Base-by-base conservation (phyloP, 2,329 filamentous ascomycete species). In the Lasiodiplodia sp. region DNA sequence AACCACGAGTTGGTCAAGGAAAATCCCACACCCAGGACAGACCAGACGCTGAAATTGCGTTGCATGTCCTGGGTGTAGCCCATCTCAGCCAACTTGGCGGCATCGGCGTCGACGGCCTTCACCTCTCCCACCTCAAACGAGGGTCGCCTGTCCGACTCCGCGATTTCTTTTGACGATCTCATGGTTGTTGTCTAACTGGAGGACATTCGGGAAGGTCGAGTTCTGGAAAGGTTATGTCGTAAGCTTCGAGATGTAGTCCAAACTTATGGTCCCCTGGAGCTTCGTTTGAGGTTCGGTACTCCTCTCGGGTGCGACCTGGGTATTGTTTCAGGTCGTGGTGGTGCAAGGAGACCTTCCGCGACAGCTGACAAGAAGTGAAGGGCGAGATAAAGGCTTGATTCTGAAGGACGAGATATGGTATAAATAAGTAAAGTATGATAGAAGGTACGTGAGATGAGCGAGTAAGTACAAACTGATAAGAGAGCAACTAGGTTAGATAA, bases 1-100 rank as follows among this genome's bases (percentile, higher is more conserved):
- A 84, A 84, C 84, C 83, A 86, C 1, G 82, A 84, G 70, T 86
- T 85, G 34, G 83, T 84, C 67, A 86, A 79, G 10, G 81, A 84
- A 72, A 85, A 86, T 11, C 83, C 83, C 14, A 85, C 82, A n/a
- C 83, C 84, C 3, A 85, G 77, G 47, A 85, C 78, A 0, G 83
- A 84, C 72, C 82, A 77, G n/a, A 85, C 78, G 40, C 79, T 82
- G 75, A 83, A 85, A 69, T 85, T 85, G 49, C 83, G 79, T 68
- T 75, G 76, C 77, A 84, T 79, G 66, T 83, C 82, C 71, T 85
- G 83, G 2, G 76, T 78, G 71, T 85, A 85, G 21, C 84, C 84
- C 82, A 85, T 83, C 62, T 80, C 77, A 0, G 81, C 82, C 37
- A 84, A 75, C 72, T 82, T 83, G 49, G 79, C 70, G n/a, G 80